Evolutionary conservation across 805 yeast genomes (phyloP), one percentile per base, ranked within the genome.

Genomic region (Candida krabiensis): DNA sequence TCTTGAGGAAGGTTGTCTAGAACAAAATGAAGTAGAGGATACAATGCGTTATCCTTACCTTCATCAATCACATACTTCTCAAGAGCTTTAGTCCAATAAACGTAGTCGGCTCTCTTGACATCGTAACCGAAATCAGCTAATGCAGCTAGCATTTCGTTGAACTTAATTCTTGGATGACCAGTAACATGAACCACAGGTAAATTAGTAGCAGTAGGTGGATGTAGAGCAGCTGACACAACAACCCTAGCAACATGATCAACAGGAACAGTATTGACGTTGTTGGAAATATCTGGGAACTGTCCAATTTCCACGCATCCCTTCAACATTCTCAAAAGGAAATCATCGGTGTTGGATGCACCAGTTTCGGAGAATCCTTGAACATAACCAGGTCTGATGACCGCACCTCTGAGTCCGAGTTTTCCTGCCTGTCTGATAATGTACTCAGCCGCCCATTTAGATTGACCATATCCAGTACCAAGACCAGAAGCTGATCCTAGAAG

Each of bases 241-340:
- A 89, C 86, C 32, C 95, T 76, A 1, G 99, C 98, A 49, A 93
- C 99, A 56, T 93, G 99, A 54, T 95, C 97, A 30, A 93, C 99
- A 3, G 99, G 99, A 16, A 88, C 97, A 85, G 90, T 88, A 64
- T 93, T 93, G 26, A 91, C 95, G 32, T 81, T 77, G 70, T 93
- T 93, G 49, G 77, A 63, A 49, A 93, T 89, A 55, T 84, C 85
- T 23, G 99, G 99, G 52, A 77, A 83, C 34, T 72, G 69, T 9
- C 96, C 96, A 42, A 95, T 66, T 64, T 93, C 96, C 37, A 82
- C 81, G 64, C 95, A 83, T 22, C 99, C 98, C 71, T 93, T 93
- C 68, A 93, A 71, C 86, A 90, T 85, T 63, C 99, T 78, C 47
- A 91, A 70, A 56, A 93, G 70, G 82, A 91, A 93, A 64, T 93